Evolutionary conservation across 2,329 filamentous ascomycete species (phyloP), one percentile per base, ranked within the genome.

Genomic region (Fusarium nurragi): DNA sequence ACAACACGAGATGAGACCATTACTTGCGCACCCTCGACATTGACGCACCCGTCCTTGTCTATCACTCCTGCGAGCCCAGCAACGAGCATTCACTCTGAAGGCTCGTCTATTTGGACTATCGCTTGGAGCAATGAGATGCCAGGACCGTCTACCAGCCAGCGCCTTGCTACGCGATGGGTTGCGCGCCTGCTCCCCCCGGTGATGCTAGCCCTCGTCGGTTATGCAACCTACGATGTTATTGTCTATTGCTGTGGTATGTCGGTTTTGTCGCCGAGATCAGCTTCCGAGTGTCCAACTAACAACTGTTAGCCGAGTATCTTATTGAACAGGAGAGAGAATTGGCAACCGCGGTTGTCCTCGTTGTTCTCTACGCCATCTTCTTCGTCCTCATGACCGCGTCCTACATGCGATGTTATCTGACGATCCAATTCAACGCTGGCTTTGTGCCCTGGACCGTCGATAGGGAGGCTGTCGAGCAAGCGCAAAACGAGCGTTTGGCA

Each of bases 321-420:
- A 80, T 93, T 61, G 76, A 71, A 68, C 71, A 74, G 41, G 74
- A 71, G 75, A 77, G 73, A 77, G 84, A 79, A 73, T 60, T 79
- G 57, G 83, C 85, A 51, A 79, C 88, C 26, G 92, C 88, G 38
- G 84, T 90, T 56, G 87, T 86, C 13, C 85, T 97, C 54, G 81
- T 97, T 40, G 84, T 88, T 25, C 77, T 94, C 22, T 93, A 92
- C 77, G 90, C 90, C 71, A 49, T 94, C 50, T 81, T 96, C 51
- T 81, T 97, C 40, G 68, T 91, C 16, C 81, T 90, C 26, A 85
- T 93, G 71, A 73, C 89, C 22, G 71, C 81, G 28, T 84, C 89
- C 19, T 97, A 96, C 76, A 73, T 90, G 19, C 90, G 93, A 64
- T 76, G 94, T 38, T 79, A 88, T 63, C 84, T 86, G 30, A 62